phyloP scores from a whole-genome alignment of 2,329 filamentous ascomycete species.

The Fusarium stilboides region DNA sequence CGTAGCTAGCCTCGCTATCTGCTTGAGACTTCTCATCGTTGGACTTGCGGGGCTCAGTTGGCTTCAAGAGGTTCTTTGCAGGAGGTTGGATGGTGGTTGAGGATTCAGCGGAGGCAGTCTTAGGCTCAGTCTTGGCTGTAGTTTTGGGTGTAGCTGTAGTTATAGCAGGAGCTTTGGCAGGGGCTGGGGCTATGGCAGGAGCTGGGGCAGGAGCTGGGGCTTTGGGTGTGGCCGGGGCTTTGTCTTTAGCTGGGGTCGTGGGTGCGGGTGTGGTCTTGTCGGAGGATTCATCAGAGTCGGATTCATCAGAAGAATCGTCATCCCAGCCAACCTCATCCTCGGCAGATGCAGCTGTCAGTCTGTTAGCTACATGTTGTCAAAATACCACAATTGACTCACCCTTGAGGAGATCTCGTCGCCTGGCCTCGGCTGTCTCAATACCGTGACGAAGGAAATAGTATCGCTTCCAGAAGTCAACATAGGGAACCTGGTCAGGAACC shows the following conservation, averaged over 20 bases:
- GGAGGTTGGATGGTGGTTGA: slow-evolving; percentile 74
- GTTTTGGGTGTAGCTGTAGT: slow-evolving; percentile 46
- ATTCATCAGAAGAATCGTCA: slow-evolving; percentile 71
- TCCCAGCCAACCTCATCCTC: slow-evolving; percentile 81
- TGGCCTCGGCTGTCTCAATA: slow-evolving; percentile 92
- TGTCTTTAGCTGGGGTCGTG: slow-evolving; percentile 19
- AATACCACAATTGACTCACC: slow-evolving; percentile 68
- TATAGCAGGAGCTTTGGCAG: not conserved
- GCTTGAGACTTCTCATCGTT: slow-evolving; percentile 92
- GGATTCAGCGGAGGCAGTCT: slow-evolving; percentile 66
- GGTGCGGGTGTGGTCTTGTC: slow-evolving; percentile 40
- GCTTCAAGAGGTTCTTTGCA: slow-evolving; percentile 68
- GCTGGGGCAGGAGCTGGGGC: no score
- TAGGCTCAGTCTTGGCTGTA: not conserved
- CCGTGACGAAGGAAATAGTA: slow-evolving; percentile 97
- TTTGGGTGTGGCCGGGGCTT: slow-evolving; percentile 58
- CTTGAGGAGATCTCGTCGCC: slow-evolving; percentile 90
- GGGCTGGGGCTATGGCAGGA: slow-evolving; percentile 45
- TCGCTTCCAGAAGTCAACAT: slow-evolving; percentile 90
- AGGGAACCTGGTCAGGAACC: slow-evolving; percentile 93
- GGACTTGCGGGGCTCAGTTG: slow-evolving; percentile 77
- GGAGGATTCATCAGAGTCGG: slow-evolving; percentile 46
- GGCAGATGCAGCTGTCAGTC: slow-evolving; percentile 71
- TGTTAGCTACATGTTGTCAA: slow-evolving; percentile 28
- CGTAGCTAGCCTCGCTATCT: slow-evolving; percentile 96